Evolutionary conservation across 106 monocot genomes (phyloP).

Genomic region (Vanilla planifolia): DNA sequence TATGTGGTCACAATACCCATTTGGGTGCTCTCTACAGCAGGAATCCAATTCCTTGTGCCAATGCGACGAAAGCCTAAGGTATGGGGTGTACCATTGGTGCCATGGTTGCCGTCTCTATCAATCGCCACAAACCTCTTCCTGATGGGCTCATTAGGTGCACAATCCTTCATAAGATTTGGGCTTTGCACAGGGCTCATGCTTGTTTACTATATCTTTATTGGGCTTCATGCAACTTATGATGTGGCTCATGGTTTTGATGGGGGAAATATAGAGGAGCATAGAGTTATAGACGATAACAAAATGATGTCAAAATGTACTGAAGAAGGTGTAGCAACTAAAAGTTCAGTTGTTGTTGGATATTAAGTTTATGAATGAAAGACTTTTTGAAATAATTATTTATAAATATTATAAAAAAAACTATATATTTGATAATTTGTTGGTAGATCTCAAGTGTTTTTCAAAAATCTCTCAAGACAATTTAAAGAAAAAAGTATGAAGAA

Average conservation of each 20-base stretch:
- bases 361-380: too few species aligned
- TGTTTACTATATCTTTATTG: constrained; percentile 56
- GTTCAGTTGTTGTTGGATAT: too few species aligned
- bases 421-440: too few species aligned
- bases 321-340: too few species aligned
- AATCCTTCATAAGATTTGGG: constrained; percentile 59
- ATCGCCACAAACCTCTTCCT: constrained; percentile 68
- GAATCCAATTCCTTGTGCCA: constrained; percentile 33
- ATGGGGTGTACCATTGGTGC: constrained; percentile 75
- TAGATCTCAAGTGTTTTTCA: too few species aligned
- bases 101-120: constrained; percentile 69
- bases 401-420: too few species aligned
- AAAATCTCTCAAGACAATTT: too few species aligned
- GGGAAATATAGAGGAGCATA: not conserved
- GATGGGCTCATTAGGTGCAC: constrained; percentile 62
- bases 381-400: too few species aligned
- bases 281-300: too few species aligned
- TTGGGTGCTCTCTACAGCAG: constrained; percentile 47
- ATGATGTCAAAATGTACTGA: too few species aligned
- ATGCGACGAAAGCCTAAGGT: constrained; percentile 39
- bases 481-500: too few species aligned
- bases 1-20: constrained; percentile 29
- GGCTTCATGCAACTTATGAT: constrained; percentile 76
- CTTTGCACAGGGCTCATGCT: constrained; percentile 56
- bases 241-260: constrained; percentile 22